Evolutionary conservation across 352 stramenopile species (phyloP).

Genomic region (Globisporangium uncinulatum): DNA sequence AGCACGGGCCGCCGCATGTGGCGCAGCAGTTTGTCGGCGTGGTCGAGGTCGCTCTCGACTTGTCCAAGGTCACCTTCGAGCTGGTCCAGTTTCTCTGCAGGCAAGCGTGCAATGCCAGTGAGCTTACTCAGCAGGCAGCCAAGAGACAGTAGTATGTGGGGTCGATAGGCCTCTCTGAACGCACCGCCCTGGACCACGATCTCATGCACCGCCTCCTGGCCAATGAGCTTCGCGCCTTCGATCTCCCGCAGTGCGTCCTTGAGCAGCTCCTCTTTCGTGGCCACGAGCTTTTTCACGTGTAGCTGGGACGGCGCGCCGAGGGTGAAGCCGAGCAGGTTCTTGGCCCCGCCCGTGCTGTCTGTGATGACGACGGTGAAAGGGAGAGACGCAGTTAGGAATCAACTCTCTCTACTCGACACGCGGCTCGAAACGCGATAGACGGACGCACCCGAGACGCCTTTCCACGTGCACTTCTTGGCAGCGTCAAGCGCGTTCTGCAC

Average conservation of each 20-base stretch:
- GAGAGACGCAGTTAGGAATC: neutral
- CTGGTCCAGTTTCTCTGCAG: slow-evolving; percentile 61
- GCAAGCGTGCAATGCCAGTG: neutral
- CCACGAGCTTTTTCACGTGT: slow-evolving; percentile 60
- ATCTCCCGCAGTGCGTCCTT: slow-evolving; percentile 69
- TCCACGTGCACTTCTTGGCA: slow-evolving; percentile 40
- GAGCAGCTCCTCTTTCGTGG: slow-evolving; percentile 59
- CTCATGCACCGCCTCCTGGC: slow-evolving; percentile 60
- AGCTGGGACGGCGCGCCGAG: slow-evolving; percentile 36
- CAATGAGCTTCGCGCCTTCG: slow-evolving; percentile 64
- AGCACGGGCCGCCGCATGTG: slow-evolving; percentile 66
- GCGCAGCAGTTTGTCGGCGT: slow-evolving; percentile 65
- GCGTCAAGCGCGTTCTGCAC: slow-evolving; percentile 62
- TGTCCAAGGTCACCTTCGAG: slow-evolving; percentile 55
- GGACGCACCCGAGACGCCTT: slow-evolving; percentile 3
- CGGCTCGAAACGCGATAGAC: neutral
- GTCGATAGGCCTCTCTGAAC: neutral
- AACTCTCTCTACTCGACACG: neutral
- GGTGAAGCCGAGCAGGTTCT: slow-evolving; percentile 57
- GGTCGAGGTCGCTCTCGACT: slow-evolving; percentile 61
- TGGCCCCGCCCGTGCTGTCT: slow-evolving; percentile 27
- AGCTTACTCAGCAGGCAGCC: neutral
- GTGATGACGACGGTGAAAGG: neutral
- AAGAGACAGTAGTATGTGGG: too few relatives aligned
- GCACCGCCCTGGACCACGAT: slow-evolving; percentile 61